Conservation (phyloP, 2,329 filamentous ascomycete species). For the Byssoonygena ceratinophila region DNA sequence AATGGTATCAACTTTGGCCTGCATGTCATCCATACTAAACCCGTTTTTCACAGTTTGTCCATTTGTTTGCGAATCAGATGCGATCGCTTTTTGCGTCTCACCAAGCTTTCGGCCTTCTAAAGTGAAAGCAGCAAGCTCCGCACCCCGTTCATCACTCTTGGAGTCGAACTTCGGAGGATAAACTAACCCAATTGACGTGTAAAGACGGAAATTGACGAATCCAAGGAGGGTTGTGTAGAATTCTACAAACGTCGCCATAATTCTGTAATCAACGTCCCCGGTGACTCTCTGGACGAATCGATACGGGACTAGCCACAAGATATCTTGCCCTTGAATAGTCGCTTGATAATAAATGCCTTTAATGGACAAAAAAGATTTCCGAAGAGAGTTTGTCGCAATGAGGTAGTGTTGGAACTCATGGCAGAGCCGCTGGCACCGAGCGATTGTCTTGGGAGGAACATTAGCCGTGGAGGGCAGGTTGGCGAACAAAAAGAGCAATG, state of each 20-base stretch:
- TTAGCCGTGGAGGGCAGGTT: constrained; percentile 83
- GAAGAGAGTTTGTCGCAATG: constrained; percentile 79
- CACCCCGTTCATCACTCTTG: constrained; percentile 76
- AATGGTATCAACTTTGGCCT: constrained; percentile 54
- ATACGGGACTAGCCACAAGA: constrained; percentile 95
- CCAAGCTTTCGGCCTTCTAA: constrained; percentile 62
- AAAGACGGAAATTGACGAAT: constrained; percentile 92
- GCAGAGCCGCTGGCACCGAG: constrained; percentile 81
- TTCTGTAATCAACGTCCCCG: constrained; percentile 91
- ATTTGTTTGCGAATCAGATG: constrained; percentile 45
- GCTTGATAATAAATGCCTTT: constrained; percentile 99
- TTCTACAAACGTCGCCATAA: constrained; percentile 98
- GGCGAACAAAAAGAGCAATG: constrained; percentile 94
- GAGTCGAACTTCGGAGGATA: constrained; percentile 93
- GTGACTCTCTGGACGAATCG: constrained; percentile 93
- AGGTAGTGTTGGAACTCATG: constrained; percentile 98
- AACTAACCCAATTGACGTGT: constrained; percentile 80
- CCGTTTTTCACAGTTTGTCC: constrained; percentile 45
- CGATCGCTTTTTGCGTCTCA: constrained; percentile 40
- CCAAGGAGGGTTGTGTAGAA: constrained; percentile 95
- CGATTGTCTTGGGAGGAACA: constrained; percentile 90
- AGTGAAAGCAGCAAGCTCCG: constrained; percentile 81
- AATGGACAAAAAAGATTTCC: constrained; percentile 95
- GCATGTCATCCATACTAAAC: constrained; percentile 39
- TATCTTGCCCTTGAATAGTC: constrained; percentile 90